Evolutionary conservation across 352 stramenopile species (phyloP), one percentile per base, ranked within the genome.

Genomic region (Pythium sukuiense): DNA sequence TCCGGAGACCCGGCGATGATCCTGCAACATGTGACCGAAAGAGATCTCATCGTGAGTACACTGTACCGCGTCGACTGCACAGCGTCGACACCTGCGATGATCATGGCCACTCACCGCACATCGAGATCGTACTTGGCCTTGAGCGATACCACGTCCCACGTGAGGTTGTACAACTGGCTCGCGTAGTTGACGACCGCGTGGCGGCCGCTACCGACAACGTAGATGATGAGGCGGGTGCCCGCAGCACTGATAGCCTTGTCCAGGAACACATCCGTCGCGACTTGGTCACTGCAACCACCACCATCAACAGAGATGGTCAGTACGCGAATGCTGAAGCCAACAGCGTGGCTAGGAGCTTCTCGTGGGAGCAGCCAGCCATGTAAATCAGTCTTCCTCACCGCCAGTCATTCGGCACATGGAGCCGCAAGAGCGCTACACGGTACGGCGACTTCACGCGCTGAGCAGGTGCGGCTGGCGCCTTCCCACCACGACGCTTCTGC

Each of bases 171-270:
- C 27, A 94, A 73, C 59, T 94, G 77, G 69, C 85, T 90, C 63
- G 75, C 80, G 76, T 90, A 94, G 69, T 88, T 88, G 53, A 94
- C 64, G 59, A 84, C 72, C 65, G 86, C 83, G 61, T 86, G 77
- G 48, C 79, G 80, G 53, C 81, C 69, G 20, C 72, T 57, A 6
- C 77, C 81, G n/a, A 74, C 74, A 27, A 94, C 83, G 67, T 78
- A 94, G 46, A 94, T 74, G 27, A 86, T 62, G 18, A 94, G 69
- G 20, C 67, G 78, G 13, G 81, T 59, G 11, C 74, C 63, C 29
- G 88, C 82, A 8, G 74, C 61, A 29, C 76, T 73, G 20, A 82
- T 73, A 11, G 74, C 58, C 63, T 88, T 90, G 55, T 91, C 83
- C 26, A 94, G 29, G n/a, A 92, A 65, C 59, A 94, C 82, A 70